Percentiles rank a stretch among this genome's conserved stretches.
Evolutionary conservation across 179 eudicot genomes (phyloP).

Genomic region (Silene vulgaris): DNA sequence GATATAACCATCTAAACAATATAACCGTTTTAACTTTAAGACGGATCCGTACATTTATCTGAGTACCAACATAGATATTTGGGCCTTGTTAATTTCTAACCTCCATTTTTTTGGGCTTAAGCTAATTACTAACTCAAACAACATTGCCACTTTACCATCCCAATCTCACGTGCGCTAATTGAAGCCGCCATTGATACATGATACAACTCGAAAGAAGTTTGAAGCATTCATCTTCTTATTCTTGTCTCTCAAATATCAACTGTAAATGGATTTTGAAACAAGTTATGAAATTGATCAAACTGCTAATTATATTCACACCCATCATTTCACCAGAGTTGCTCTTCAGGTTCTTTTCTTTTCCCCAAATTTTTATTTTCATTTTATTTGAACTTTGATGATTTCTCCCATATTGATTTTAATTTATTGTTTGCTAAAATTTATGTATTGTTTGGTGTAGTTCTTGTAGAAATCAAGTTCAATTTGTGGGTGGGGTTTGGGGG

Average conservation of each 20-base stretch:
- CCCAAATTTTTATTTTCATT: no score
- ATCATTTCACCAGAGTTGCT: conserved; percentile 30
- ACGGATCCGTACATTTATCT: no score
- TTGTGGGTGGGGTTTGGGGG: not conserved
- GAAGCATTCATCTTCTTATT: not conserved
- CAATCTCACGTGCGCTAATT: conserved; percentile 18
- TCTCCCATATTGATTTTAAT: not conserved
- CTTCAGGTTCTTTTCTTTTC: conserved; percentile 30
- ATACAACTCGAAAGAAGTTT: not conserved
- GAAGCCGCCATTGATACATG: conserved; percentile 27
- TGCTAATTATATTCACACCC: conserved; percentile 28
- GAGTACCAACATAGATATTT: not conserved
- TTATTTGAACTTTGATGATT: not conserved
- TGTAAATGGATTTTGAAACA: conserved; percentile 30
- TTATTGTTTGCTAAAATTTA: not conserved
- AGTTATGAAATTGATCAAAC: conserved; percentile 34
- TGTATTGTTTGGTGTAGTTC: not conserved
- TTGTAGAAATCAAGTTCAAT: not conserved
- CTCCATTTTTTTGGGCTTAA: not conserved
- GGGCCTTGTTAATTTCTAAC: not conserved
- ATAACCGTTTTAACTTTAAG: no score
- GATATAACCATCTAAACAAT: no score
- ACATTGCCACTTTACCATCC: no score
- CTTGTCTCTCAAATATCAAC: no score
- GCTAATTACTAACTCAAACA: no score